A percentile compares a stretch with the other conserved stretches of the same genome.
phyloP scores from a whole-genome alignment of 202 grass and related monocot genomes.

The Carex arenaria region DNA sequence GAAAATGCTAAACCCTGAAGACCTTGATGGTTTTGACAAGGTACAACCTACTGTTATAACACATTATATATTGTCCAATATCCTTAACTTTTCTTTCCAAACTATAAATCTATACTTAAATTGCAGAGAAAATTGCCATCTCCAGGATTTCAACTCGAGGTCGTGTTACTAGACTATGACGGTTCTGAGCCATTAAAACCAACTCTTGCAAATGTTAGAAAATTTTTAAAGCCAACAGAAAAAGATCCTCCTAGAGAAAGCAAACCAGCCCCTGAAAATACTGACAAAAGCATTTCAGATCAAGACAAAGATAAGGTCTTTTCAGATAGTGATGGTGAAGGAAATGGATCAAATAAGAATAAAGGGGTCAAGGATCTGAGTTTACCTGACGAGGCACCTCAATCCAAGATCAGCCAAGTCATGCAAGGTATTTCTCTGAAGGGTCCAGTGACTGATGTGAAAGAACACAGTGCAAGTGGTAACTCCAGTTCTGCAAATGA shows the following conservation, averaged over 20 bases:
- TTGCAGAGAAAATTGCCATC: constrained; percentile 48
- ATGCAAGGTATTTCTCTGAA: constrained; percentile 6
- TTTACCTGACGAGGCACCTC: constrained; percentile 7
- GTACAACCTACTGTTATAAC: not conserved
- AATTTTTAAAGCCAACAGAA: not conserved
- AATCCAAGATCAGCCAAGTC: not conserved
- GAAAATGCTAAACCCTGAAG: constrained; percentile 35
- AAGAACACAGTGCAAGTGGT: not conserved
- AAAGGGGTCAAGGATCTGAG: constrained; percentile 16
- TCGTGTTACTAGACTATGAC: constrained; percentile 43
- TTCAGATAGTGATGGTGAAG: constrained; percentile 36
- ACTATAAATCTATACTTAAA: not conserved
- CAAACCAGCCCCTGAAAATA: not conserved
- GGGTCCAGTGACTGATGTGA: not conserved
- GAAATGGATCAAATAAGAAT: constrained; percentile 22
- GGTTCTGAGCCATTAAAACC: constrained; percentile 27
- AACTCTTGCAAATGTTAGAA: constrained; percentile 19
- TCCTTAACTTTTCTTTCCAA: not conserved
- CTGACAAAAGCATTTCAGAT: constrained; percentile 5
- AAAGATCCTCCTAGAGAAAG: constrained; percentile 24
- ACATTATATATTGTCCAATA: not conserved
- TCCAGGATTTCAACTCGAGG: constrained; percentile 46
- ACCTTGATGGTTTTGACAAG: constrained; percentile 47
- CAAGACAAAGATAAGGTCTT: constrained; percentile 43
- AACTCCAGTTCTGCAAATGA: constrained; percentile 31